phyloP scores from a whole-genome alignment of 768 basidiomycete species.

The Pleurotus tuoliensis region DNA sequence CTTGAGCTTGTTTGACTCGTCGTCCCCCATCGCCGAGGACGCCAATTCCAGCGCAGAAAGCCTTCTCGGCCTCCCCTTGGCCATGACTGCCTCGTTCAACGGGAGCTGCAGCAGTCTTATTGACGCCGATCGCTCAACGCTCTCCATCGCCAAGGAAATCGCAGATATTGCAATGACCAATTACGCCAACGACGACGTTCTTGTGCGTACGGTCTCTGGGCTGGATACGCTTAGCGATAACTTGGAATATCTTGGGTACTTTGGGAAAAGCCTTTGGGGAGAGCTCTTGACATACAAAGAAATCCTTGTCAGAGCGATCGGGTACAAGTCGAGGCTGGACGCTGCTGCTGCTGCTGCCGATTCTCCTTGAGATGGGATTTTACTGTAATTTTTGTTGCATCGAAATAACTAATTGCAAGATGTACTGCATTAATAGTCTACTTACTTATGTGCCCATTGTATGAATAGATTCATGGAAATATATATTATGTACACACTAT shows the following conservation, averaged over 20 bases:
- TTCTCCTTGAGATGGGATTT: too few species aligned
- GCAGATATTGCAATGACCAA: constrained; percentile 15
- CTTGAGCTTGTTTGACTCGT: neutral
- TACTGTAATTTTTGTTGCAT: too few species aligned
- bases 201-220: constrained; percentile 18
- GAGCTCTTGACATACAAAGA: constrained; percentile 24
- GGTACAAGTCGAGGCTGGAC: constrained; percentile 13
- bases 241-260: constrained; percentile 30
- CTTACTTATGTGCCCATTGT: too few species aligned
- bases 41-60: constrained; percentile 10
- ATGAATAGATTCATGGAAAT: too few species aligned
- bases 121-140: constrained; percentile 13
- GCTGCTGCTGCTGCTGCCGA: neutral
- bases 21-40: neutral
- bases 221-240: constrained; percentile 32
- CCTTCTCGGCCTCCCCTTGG: constrained; percentile 10
- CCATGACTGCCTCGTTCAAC: constrained; percentile 3
- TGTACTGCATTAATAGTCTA: too few species aligned
- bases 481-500: too few species aligned
- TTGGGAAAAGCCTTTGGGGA: constrained; percentile 26
- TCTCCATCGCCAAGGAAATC: constrained; percentile 24
- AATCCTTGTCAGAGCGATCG: constrained; percentile 21
- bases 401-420: too few species aligned
- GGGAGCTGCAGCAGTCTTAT: neutral
- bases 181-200: constrained; percentile 13